phyloP scores from a whole-genome alignment of 345 rosid genomes.

The Lepidium sativum region DNA sequence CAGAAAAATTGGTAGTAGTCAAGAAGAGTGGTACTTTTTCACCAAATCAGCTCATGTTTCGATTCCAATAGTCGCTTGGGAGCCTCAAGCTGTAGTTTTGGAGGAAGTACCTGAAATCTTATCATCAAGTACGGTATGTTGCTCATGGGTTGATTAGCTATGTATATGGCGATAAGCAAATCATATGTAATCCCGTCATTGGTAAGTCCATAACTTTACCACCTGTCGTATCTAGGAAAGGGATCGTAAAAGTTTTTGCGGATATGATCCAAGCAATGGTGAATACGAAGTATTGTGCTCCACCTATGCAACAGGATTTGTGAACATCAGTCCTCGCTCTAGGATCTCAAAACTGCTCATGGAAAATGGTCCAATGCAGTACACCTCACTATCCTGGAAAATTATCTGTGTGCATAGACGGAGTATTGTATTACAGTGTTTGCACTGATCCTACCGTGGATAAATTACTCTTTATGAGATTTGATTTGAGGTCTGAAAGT shows the following conservation, averaged over 20 bases:
- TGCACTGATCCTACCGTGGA: neutral
- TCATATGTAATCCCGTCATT: neutral
- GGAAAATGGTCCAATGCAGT: neutral
- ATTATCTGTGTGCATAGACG: neutral
- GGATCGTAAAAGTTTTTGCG: constrained; percentile 3
- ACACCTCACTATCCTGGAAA: neutral
- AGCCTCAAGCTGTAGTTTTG: too few relatives aligned
- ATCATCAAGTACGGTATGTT: neutral
- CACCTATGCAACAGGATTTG: neutral
- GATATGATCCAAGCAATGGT: neutral
- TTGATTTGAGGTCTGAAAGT: neutral
- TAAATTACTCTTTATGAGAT: neutral
- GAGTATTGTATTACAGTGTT: neutral
- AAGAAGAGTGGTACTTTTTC: neutral
- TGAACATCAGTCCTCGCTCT: neutral
- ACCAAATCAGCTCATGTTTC: neutral
- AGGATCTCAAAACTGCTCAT: neutral
- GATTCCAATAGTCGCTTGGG: neutral
- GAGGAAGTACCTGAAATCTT: neutral
- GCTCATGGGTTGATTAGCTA: neutral
- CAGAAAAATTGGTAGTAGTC: neutral
- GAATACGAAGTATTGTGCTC: neutral
- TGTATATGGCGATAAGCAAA: neutral
- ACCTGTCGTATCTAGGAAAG: neutral
- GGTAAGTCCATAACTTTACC: neutral